These are phyloP conservation scores for Helicostylum pulchrum DNA, from an alignment of 192 early-diverging fungal species.

Conservation along the genomic window DNA sequence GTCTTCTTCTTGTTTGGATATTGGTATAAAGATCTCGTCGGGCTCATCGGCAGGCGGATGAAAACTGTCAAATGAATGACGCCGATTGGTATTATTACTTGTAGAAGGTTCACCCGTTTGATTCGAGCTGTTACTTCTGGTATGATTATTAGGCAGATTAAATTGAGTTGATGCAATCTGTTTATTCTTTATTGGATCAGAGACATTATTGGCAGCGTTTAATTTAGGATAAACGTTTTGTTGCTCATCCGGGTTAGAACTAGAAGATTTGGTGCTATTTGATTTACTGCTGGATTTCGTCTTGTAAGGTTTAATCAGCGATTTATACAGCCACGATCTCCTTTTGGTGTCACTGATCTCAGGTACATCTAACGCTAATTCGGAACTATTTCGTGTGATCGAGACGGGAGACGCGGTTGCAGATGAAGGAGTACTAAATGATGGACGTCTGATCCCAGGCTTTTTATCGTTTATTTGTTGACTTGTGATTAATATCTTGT, in stretches of 20 bases:
- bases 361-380: not conserved
- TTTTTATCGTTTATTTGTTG: not conserved
- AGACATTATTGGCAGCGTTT: too few species aligned
- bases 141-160: not conserved
- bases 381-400: too few species aligned
- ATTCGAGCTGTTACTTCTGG: not conserved
- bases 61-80: conserved; percentile 10
- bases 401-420: too few species aligned
- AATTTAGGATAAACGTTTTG: not conserved
- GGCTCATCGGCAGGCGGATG: not conserved
- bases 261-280: not conserved
- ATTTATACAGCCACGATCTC: conserved; percentile 14
- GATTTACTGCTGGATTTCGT: not conserved
- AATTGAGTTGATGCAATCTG: too few species aligned
- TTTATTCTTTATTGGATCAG: too few species aligned
- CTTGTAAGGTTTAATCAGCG: not conserved
- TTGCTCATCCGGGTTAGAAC: not conserved
- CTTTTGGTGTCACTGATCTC: not conserved
- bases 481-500: not conserved
- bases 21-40: not conserved
- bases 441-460: not conserved
- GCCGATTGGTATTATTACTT: not conserved
- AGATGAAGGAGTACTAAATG: not conserved
- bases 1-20: not conserved
- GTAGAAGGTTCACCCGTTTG: not conserved